phyloP scores from a whole-genome alignment of 805 yeast genomes.

The Yarrowia sp. region DNA sequence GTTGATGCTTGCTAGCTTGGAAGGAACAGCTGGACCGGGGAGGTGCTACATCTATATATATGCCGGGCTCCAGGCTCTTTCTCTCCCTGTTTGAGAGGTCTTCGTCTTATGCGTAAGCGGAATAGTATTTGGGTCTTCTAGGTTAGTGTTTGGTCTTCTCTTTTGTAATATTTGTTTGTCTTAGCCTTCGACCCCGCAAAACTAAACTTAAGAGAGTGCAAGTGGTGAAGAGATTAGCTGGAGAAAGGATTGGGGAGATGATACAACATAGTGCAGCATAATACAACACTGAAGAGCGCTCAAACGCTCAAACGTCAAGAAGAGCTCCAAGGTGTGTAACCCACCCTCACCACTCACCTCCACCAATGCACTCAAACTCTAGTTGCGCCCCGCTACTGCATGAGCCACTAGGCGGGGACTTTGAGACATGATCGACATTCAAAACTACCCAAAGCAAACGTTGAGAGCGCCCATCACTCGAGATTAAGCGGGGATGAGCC shows the following conservation, averaged over 20 bases:
- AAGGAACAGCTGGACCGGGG: not conserved
- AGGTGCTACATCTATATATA: slow-evolving; percentile 3
- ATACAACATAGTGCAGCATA: too few relatives aligned
- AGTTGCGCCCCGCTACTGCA: slow-evolving; percentile 10
- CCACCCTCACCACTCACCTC: not conserved
- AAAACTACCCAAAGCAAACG: slow-evolving; percentile 7
- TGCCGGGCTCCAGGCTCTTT: not conserved
- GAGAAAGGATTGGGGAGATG: too few relatives aligned
- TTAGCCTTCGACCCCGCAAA: slow-evolving; percentile 21
- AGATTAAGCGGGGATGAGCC: slow-evolving; percentile 11
- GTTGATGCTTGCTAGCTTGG: not conserved
- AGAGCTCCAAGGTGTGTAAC: not conserved
- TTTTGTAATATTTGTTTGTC: not conserved
- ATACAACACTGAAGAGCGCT: too few relatives aligned
- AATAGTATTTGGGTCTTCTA: not conserved
- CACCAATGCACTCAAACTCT: slow-evolving; percentile 6
- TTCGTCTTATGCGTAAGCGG: slow-evolving; percentile 20
- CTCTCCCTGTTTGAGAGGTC: not conserved
- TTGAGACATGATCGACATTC: slow-evolving; percentile 5
- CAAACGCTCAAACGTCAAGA: not conserved
- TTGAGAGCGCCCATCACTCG: not conserved
- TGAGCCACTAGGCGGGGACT: slow-evolving; percentile 8
- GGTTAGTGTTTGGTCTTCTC: slow-evolving; percentile 2
- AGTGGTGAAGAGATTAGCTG: too few relatives aligned
- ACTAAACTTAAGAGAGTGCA: not conserved